Evolutionary conservation across 257 asterid genomes (phyloP), one percentile per base, ranked within the genome.

Genomic region (Petrea volubilis): DNA sequence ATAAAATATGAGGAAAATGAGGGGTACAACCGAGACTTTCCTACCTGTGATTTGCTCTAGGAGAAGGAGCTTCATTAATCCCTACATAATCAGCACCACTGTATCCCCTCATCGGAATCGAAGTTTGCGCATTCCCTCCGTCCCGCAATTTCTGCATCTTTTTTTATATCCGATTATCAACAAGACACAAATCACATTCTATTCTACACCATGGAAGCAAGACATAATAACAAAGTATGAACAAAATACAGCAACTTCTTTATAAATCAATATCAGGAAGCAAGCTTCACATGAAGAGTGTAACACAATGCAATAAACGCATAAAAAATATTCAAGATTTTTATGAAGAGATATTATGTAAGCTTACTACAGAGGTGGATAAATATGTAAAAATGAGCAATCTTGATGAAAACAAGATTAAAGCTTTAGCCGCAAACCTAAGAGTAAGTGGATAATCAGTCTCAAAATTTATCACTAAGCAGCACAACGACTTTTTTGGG

Each of bases 1-100:
- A 52, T 88, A 88, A 43, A 86, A 86, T 21, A 86, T 86, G 74
- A 88, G 80, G 77, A 88, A 88, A 51, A 86, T 75, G 25, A 88
- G 82, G 53, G 96, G 96, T 21, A 88, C 25, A 5, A 86, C 24
- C 0, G 88, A 61, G 28, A 88, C 57, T 70, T 88, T 88, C 71
- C 33, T 71, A 7, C 55, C 77, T 31, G n/a, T 71, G 87, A 15
- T 62, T 75, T 53, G 24, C 38, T 60, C 76, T 52, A 43, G 88
- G 77, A 47, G 87, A 73, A 67, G 74, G 64, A 4, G 44, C 29
- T 49, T 65, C 71, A 12, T 73, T 74, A 7, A 83, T 77, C 61
- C 60, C 87, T 25, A 74, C 58, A 25, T 83, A 83, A 46, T 78
- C 68, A 44, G 70, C 83, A 53, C 67, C 69, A 9, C 51, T 70